These are phyloP conservation scores for Dioszegia crocea DNA, from an alignment of 768 basidiomycete genomes.

Conservation along the genomic window DNA sequence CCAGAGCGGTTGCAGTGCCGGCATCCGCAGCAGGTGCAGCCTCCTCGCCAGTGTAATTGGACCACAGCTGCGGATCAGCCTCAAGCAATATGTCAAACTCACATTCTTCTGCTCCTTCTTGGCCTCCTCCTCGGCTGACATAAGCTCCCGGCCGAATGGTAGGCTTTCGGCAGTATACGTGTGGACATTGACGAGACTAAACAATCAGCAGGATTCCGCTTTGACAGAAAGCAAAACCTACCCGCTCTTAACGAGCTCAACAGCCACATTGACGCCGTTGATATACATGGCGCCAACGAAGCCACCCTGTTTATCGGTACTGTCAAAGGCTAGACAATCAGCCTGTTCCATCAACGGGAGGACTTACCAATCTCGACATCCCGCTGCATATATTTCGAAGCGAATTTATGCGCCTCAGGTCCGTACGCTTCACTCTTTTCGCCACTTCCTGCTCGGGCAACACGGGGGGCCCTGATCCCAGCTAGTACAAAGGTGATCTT, in stretches of 20 bases:
- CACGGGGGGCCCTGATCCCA: constrained; percentile 84
- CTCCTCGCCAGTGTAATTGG: constrained; percentile 68
- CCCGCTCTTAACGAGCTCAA: constrained; percentile 79
- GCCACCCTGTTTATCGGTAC: constrained; percentile 88
- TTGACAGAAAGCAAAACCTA: constrained; percentile 16
- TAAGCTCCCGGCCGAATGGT: constrained; percentile 72
- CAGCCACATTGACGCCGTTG: constrained; percentile 80
- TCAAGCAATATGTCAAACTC: constrained; percentile 45
- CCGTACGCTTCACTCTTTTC: constrained; percentile 92
- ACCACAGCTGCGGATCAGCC: constrained; percentile 66
- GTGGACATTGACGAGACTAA: constrained; percentile 71
- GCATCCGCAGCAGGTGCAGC: constrained; percentile 51
- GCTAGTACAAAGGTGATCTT: constrained; percentile 86
- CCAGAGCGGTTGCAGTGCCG: constrained; percentile 54
- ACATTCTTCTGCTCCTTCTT: constrained; percentile 75
- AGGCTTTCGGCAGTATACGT: constrained; percentile 78
- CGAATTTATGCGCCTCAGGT: constrained; percentile 72
- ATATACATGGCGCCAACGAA: constrained; percentile 85
- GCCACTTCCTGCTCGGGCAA: constrained; percentile 62
- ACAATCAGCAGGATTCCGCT: background rate
- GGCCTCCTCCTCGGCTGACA: constrained; percentile 82
- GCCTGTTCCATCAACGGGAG: background rate
- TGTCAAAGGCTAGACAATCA: constrained; percentile 61
- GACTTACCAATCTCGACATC: constrained; percentile 74
- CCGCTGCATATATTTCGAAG: constrained; percentile 82